Percentiles rank a stretch among this genome's conserved stretches.
Conservation (phyloP, 139 green algal genomes). For the Coelastrella sp. region DNA sequence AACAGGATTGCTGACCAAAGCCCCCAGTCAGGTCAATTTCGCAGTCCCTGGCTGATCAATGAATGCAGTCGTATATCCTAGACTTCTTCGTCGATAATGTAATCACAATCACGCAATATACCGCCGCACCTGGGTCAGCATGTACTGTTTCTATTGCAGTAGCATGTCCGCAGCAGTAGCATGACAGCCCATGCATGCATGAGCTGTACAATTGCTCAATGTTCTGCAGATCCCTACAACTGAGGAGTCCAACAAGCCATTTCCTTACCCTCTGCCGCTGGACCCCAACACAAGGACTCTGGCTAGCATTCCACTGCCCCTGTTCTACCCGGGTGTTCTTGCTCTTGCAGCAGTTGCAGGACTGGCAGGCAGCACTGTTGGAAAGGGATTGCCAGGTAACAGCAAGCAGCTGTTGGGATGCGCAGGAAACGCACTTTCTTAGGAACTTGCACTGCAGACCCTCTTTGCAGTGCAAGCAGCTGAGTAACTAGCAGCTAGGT, state of each 20-base stretch:
- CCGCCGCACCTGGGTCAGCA: too few relatives aligned
- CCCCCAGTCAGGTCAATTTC: background rate
- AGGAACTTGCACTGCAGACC: background rate
- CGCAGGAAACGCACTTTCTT: background rate
- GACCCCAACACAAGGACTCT: conserved; percentile 70
- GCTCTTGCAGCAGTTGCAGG: conserved; percentile 63
- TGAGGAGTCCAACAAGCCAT: conserved; percentile 33
- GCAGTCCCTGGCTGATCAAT: too few relatives aligned
- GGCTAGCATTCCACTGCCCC: conserved; percentile 62
- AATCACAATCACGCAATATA: too few relatives aligned
- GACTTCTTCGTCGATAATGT: too few relatives aligned
- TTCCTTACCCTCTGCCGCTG: conserved; percentile 57
- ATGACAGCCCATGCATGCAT: background rate
- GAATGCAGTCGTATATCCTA: too few relatives aligned
- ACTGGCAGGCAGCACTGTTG: conserved; percentile 50
- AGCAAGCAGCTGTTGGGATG: background rate
- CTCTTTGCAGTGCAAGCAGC: too few relatives aligned
- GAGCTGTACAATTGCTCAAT: background rate
- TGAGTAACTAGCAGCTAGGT: too few relatives aligned
- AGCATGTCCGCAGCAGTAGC: too few relatives aligned
- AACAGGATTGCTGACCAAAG: background rate
- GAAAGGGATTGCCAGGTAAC: conserved; percentile 61
- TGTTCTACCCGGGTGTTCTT: conserved; percentile 73
- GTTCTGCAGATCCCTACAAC: background rate
- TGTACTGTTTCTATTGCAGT: too few relatives aligned